Conservation (phyloP, 169 alveolate species). For the Eimeria zaria region DNA sequence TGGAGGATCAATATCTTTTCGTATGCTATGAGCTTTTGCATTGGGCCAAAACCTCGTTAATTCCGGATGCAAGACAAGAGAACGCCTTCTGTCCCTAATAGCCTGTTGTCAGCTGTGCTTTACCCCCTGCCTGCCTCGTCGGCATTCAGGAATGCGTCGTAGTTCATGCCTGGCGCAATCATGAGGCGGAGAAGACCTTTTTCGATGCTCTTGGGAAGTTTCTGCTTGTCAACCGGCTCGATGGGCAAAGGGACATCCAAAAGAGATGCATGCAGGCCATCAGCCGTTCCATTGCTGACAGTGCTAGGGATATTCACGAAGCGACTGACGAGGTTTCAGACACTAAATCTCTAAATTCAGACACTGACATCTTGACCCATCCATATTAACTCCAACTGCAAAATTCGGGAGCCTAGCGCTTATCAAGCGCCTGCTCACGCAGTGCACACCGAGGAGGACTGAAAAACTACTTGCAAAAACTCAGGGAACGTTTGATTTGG, state of each 20-base stretch:
- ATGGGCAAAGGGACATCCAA: constrained; percentile 55
- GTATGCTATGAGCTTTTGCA: neutral
- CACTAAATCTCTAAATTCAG: neutral
- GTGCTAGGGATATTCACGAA: constrained; percentile 66
- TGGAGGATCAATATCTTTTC: neutral
- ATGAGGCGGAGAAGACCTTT: constrained; percentile 40
- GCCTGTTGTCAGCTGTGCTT: neutral
- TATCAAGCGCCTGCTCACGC: neutral
- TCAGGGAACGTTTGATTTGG: neutral
- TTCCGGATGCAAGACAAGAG: neutral
- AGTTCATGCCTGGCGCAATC: constrained; percentile 47
- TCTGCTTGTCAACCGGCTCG: constrained; percentile 41
- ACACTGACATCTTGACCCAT: neutral
- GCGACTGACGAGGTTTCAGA: constrained; percentile 53
- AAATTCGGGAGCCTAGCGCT: neutral
- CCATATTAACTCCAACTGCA: neutral
- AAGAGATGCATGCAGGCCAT: constrained; percentile 37
- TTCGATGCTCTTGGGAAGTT: constrained; percentile 47
- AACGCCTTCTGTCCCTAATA: neutral
- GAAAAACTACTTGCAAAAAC: neutral
- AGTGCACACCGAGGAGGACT: neutral
- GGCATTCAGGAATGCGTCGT: constrained; percentile 28
- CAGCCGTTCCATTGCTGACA: constrained; percentile 61
- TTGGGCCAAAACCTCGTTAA: neutral
- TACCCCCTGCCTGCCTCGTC: neutral